Evolutionary conservation across 768 basidiomycete species (phyloP).

Genomic region (Hortiboletus campestris): DNA sequence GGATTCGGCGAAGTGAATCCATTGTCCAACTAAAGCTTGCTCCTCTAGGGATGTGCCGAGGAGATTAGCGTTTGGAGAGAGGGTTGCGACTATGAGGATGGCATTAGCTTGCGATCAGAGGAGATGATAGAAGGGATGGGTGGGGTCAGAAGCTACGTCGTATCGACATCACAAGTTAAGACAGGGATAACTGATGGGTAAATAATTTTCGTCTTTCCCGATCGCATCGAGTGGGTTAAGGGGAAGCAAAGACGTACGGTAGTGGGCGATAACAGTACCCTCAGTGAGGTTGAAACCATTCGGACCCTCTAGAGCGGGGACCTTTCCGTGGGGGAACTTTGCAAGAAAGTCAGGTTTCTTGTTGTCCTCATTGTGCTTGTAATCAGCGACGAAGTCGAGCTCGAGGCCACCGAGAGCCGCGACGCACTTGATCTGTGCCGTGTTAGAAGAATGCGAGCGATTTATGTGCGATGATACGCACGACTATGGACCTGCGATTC

Average conservation of each 20-base stretch:
- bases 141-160: slow-evolving; percentile 13
- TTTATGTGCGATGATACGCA: slow-evolving; percentile 26
- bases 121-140: not conserved
- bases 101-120: slow-evolving; percentile 16
- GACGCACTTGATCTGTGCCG: slow-evolving; percentile 47
- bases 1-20: slow-evolving; percentile 70
- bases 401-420: slow-evolving; percentile 61
- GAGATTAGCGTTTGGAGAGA: slow-evolving; percentile 77
- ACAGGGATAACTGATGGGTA: slow-evolving; percentile 70
- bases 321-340: slow-evolving; percentile 81
- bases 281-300: slow-evolving; percentile 83
- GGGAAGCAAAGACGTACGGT: slow-evolving; percentile 60
- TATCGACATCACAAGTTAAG: slow-evolving; percentile 61
- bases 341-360: slow-evolving; percentile 63
- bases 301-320: slow-evolving; percentile 75
- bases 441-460: not conserved
- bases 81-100: slow-evolving; percentile 58
- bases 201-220: slow-evolving; percentile 24
- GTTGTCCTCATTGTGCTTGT: slow-evolving; percentile 65
- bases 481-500: slow-evolving; percentile 44
- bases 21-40: slow-evolving; percentile 79
- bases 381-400: slow-evolving; percentile 50
- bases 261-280: slow-evolving; percentile 76
- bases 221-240: slow-evolving; percentile 11
- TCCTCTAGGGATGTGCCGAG: slow-evolving; percentile 66